These are phyloP conservation scores for Cystobasidium ongulense DNA, from an alignment of 768 basidiomycete genomes.

Conservation along the genomic window DNA sequence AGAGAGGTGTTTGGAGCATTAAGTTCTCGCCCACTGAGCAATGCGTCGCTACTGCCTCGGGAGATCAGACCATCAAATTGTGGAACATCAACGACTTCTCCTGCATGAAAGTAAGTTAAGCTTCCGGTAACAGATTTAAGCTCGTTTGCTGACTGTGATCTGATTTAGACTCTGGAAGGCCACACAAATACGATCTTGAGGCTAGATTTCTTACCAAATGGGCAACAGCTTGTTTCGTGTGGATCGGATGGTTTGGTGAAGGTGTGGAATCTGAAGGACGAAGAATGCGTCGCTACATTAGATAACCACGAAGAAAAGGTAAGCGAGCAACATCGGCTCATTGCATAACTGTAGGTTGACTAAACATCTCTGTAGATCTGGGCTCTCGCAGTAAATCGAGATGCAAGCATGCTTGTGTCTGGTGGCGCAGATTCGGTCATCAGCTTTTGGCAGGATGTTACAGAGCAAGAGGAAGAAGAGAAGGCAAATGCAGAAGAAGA, in stretches of 20 bases:
- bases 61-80: conserved; percentile 85
- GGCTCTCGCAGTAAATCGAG: conserved; percentile 74
- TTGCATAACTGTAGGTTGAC: background rate
- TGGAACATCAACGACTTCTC: conserved; percentile 92
- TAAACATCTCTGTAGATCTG: conserved; percentile 61
- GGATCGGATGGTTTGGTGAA: conserved; percentile 94
- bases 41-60: conserved; percentile 83
- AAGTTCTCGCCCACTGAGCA: conserved; percentile 75
- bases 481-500: conserved; percentile 65
- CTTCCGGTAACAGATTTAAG: background rate
- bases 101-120: conserved; percentile 57
- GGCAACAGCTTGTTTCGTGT: conserved; percentile 76
- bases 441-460: conserved; percentile 94
- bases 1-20: conserved; percentile 91
- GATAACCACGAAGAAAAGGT: conserved; percentile 99
- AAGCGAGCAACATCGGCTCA: conserved; percentile 41
- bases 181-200: conserved; percentile 93
- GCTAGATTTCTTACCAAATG: conserved; percentile 77
- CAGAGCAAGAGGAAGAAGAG: conserved; percentile 68
- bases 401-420: conserved; percentile 78
- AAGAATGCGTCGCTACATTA: conserved; percentile 76
- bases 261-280: conserved; percentile 82
- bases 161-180: conserved; percentile 80
- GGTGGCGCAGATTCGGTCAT: conserved; percentile 93
- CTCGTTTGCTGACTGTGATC: background rate